These are phyloP conservation scores for Comarum palustre DNA, from an alignment of 306 rosid species.

Conservation along the genomic window DNA sequence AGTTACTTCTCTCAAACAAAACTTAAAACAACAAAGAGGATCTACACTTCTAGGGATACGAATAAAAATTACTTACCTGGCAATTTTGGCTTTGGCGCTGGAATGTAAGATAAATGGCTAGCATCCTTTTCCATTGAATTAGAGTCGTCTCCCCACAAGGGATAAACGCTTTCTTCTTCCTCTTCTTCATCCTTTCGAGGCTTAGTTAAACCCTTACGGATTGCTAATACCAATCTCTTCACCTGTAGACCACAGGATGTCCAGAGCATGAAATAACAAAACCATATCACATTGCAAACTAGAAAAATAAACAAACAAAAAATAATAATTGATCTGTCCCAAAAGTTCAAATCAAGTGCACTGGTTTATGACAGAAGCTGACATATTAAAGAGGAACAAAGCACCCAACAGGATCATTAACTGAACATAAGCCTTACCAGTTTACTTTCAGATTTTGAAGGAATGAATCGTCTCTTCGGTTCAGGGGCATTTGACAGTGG, in stretches of 20 bases:
- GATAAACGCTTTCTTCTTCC: slow-evolving; percentile 65
- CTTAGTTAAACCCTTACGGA: slow-evolving; percentile 69
- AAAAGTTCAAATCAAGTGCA: background rate
- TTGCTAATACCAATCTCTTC: slow-evolving; percentile 65
- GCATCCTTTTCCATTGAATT: slow-evolving; percentile 50
- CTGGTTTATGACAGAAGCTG: background rate
- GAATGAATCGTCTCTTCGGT: slow-evolving; percentile 94
- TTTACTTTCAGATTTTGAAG: slow-evolving; percentile 87
- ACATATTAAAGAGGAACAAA: background rate
- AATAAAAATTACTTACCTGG: slow-evolving; percentile 54
- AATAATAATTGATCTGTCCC: background rate
- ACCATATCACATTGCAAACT: background rate
- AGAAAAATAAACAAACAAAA: background rate
- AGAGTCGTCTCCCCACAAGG: slow-evolving; percentile 85
- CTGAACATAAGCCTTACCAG: slow-evolving; percentile 40
- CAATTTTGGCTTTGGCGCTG: slow-evolving; percentile 81
- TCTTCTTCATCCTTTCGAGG: slow-evolving; percentile 70
- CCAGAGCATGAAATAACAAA: slow-evolving; percentile 20
- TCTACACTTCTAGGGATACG: slow-evolving; percentile 17
- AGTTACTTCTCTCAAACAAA: background rate
- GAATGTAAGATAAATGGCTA: slow-evolving; percentile 72
- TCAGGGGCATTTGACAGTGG: slow-evolving; percentile 93
- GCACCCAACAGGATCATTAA: slow-evolving; percentile 6
- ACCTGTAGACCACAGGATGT: slow-evolving; percentile 51
- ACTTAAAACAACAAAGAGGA: slow-evolving; percentile 2